These are phyloP conservation scores for Silene coronaria DNA, from an alignment of 179 eudicot genomes.

Conservation along the genomic window DNA sequence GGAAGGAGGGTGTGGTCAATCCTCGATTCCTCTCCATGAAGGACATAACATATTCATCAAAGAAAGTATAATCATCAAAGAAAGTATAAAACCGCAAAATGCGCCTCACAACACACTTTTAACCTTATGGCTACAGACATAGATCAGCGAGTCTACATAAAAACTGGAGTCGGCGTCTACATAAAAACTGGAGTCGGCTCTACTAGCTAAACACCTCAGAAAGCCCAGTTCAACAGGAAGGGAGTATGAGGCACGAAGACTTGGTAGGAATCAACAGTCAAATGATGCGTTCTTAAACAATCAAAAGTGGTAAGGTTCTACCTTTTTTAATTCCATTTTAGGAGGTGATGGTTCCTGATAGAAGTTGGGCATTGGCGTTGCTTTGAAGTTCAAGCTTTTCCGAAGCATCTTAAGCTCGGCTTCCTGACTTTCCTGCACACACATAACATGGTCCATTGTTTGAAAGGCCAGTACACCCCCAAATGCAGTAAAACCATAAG, in stretches of 20 bases:
- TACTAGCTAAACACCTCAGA: background rate
- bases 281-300: background rate
- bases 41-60: background rate
- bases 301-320: slow-evolving; percentile 14
- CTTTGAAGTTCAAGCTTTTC: slow-evolving; percentile 79
- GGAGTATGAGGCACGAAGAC: background rate
- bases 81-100: background rate
- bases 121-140: background rate
- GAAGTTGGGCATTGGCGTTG: slow-evolving; percentile 93
- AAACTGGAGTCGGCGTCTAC: background rate
- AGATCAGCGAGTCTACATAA: background rate
- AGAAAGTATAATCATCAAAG: background rate
- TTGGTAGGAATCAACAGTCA: background rate
- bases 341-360: slow-evolving; percentile 94
- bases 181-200: background rate
- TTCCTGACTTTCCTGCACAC: slow-evolving; percentile 69
- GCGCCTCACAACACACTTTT: no score
- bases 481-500: slow-evolving; percentile 8
- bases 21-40: background rate
- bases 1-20: background rate
- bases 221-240: background rate
- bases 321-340: slow-evolving; percentile 87
- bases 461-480: background rate
- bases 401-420: slow-evolving; percentile 79
- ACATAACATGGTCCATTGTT: background rate